Evolutionary conservation across 2,329 filamentous ascomycete species (phyloP).

Genomic region (Xylaria sp.): DNA sequence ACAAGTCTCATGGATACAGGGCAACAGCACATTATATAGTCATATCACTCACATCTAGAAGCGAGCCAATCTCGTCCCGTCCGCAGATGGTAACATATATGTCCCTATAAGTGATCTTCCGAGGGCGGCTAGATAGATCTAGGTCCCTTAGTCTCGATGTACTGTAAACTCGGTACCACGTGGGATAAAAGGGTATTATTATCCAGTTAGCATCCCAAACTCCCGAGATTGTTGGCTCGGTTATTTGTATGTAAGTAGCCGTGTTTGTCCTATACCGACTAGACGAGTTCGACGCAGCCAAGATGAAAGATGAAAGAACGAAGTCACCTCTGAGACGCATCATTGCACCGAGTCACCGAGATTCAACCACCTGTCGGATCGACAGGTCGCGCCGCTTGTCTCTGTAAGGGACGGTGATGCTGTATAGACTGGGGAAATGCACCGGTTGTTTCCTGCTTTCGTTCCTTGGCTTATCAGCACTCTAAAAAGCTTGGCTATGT

Average conservation of each 20-base stretch:
- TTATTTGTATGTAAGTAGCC: not conserved
- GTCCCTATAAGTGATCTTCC: conserved; percentile 28
- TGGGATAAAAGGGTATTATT: conserved; percentile 30
- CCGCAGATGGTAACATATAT: conserved; percentile 23
- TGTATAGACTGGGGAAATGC: not conserved
- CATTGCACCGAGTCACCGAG: conserved; percentile 42
- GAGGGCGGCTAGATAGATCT: conserved; percentile 16
- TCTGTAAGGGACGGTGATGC: not conserved
- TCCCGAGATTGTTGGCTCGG: conserved; percentile 9
- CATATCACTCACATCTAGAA: conserved; percentile 5
- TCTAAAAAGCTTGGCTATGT: conserved; percentile 21
- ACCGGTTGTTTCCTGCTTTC: conserved; percentile 13
- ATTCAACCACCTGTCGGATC: conserved; percentile 40
- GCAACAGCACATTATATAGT: conserved; percentile 10
- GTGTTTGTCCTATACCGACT: no score
- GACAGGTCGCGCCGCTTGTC: not conserved
- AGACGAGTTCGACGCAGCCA: not conserved
- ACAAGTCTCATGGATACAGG: not conserved
- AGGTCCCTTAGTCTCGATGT: not conserved
- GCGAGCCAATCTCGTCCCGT: conserved; percentile 30
- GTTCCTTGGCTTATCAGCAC: conserved; percentile 10
- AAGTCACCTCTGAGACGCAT: conserved; percentile 16
- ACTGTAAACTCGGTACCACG: conserved; percentile 4
- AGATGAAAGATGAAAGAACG: not conserved
- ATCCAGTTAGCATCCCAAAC: not conserved